Base-by-base conservation (phyloP, 164 flowering plant species). In the Buxus sempervirens region DNA sequence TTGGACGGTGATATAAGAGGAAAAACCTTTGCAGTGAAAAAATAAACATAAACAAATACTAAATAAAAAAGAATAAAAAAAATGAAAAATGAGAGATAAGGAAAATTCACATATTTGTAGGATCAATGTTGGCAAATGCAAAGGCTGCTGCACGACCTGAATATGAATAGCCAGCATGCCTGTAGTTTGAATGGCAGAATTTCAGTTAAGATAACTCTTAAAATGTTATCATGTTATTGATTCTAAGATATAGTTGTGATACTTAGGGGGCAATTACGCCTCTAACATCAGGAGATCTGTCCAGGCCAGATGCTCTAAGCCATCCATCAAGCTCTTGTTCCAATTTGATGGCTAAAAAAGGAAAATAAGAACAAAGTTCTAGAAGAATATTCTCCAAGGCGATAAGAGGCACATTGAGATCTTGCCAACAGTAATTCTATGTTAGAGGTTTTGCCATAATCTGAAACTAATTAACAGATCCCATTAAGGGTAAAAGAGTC, bases 181-280 rank as follows among this genome's bases (percentile, higher is more conserved):
- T 96, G 80, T 27, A 59, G 42, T 63, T 64, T 58, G 27, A 63
- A 41, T 48, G 21, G 26, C 72, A 76, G 21, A 54, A 80, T 70
- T 72, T 57, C 28, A 54, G 59, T 21, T 64, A 60, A 58, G 1
- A 61, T 66, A 23, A 16, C 22, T 21, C 62, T 62, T 58, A 55
- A 25, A 25, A 54, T 14, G 5, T 41, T 26, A 18, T 0, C 24
- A 57, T 41, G 54, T 16, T 25, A 58, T 14, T 67, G 27, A 68
- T 10, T 25, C 23, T 32, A 15, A 32, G 23, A 69, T n/a, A 21
- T 25, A n/a, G 19, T 36, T 42, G n/a, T n/a, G n/a, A 20, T 38
- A 80, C 95, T 85, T 83, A 95, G 96, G 99, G 97, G 54, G 99
- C 99, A 82, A 95, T 92, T 27, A 95, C 97, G 25, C 94, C 97